These are phyloP conservation scores for Corymbia citriodora DNA, from an alignment of 441 rosid species.

Conservation along the genomic window DNA sequence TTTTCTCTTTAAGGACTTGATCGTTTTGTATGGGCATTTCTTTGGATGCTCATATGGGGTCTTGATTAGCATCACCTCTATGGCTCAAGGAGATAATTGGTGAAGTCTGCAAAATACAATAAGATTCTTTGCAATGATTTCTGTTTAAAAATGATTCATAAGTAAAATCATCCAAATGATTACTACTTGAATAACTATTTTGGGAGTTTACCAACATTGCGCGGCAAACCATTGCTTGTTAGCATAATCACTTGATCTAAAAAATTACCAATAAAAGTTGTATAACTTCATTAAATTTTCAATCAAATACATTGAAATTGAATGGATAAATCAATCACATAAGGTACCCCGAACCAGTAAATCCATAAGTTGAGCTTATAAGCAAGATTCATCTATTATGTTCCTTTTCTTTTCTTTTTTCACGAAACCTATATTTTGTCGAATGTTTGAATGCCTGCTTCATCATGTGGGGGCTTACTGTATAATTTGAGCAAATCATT, in stretches of 20 bases:
- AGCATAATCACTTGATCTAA: neutral
- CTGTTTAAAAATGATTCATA: neutral
- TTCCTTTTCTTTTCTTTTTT: too few species aligned
- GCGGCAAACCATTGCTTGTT: neutral
- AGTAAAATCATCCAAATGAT: neutral
- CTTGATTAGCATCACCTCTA: neutral
- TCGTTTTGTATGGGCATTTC: neutral
- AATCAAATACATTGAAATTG: neutral
- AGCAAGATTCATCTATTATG: neutral
- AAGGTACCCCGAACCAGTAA: too few species aligned
- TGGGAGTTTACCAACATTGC: neutral
- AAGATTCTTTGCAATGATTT: neutral
- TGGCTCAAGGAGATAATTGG: neutral
- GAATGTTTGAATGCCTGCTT: neutral
- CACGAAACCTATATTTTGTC: neutral
- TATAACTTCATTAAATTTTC: neutral
- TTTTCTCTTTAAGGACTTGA: neutral
- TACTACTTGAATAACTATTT: neutral
- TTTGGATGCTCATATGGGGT: neutral
- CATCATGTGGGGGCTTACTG: too few species aligned
- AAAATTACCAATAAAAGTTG: neutral
- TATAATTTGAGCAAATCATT: neutral
- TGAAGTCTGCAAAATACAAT: neutral
- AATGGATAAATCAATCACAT: neutral
- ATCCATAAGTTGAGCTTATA: neutral